These are phyloP conservation scores for Quercus suber DNA, from an alignment of 306 rosid genomes.

Conservation along the genomic window DNA sequence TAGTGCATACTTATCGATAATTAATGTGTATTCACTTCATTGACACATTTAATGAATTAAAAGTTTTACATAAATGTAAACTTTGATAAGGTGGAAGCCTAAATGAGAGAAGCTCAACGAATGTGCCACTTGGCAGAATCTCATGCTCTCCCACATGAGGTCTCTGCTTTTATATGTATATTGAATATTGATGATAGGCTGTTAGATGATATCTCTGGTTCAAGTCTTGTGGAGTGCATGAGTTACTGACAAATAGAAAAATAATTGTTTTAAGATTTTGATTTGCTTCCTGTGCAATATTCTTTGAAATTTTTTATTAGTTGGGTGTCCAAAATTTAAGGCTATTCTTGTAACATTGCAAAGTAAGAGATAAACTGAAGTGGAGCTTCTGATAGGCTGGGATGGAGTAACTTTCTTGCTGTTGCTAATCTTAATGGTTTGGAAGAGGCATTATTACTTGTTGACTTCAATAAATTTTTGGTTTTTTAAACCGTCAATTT, in stretches of 20 bases:
- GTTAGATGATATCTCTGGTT: too few species aligned
- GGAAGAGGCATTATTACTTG: not conserved
- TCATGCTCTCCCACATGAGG: too few species aligned
- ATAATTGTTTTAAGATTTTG: not conserved
- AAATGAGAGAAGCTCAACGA: too few species aligned
- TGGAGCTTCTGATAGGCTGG: not conserved
- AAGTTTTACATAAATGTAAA: too few species aligned
- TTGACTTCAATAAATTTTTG: not conserved
- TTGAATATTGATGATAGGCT: not conserved
- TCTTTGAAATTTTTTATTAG: not conserved
- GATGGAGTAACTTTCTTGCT: not conserved
- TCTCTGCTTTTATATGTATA: too few species aligned
- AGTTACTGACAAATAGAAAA: too few species aligned
- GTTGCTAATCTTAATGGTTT: not conserved
- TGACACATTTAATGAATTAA: too few species aligned
- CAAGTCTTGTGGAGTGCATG: too few species aligned
- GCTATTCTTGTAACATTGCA: not conserved
- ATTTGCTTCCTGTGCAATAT: not conserved
- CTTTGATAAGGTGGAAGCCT: too few species aligned
- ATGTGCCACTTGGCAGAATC: too few species aligned
- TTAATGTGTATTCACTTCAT: too few species aligned
- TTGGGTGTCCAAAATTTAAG: not conserved
- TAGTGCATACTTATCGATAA: too few species aligned
- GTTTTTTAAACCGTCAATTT: not conserved
- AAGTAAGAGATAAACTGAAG: not conserved